Evolutionary conservation across 768 basidiomycete genomes (phyloP).

Genomic region (Leccinum pellstonianum): DNA sequence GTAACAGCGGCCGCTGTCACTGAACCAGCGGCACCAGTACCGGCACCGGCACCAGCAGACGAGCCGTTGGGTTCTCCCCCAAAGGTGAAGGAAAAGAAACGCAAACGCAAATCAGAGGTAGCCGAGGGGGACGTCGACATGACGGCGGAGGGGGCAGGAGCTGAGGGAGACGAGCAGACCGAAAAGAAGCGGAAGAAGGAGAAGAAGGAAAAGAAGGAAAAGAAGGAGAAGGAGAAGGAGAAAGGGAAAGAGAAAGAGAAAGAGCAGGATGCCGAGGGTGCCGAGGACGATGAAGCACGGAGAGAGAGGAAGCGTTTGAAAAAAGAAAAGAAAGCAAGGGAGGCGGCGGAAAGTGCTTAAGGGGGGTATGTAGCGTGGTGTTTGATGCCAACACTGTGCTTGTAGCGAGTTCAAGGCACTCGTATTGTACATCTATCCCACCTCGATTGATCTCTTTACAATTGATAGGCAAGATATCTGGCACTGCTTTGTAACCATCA

Average conservation of each 20-base stretch:
- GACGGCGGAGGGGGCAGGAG: slow-evolving; percentile 34
- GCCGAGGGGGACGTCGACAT: slow-evolving; percentile 43
- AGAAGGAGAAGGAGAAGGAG: slow-evolving; percentile 46
- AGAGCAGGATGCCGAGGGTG: slow-evolving; percentile 39
- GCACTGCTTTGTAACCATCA: slow-evolving; percentile 9
- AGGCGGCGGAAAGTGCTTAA: slow-evolving; percentile 35
- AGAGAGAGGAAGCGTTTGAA: slow-evolving; percentile 63
- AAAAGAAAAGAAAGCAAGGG: slow-evolving; percentile 64
- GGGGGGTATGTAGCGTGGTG: not conserved
- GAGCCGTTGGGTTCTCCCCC: slow-evolving; percentile 36
- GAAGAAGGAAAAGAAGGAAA: slow-evolving; percentile 54
- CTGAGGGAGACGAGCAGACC: slow-evolving; percentile 47
- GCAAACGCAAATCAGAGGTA: slow-evolving; percentile 74
- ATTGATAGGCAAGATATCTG: slow-evolving; percentile 4
- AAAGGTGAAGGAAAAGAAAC: slow-evolving; percentile 76
- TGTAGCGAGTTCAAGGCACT: not conserved
- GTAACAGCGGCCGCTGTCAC: slow-evolving; percentile 22
- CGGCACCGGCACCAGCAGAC: slow-evolving; percentile 32
- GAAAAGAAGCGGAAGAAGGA: slow-evolving; percentile 64
- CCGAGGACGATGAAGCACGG: slow-evolving; percentile 57
- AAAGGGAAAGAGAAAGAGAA: slow-evolving; percentile 65
- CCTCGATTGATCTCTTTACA: slow-evolving; percentile 1
- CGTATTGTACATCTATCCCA: slow-evolving; percentile 4
- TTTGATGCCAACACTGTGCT: not conserved
- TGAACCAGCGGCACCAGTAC: slow-evolving; percentile 27